A percentile compares a stretch with the other conserved stretches of the same genome.
phyloP scores from a whole-genome alignment of 164 flowering plant genomes.

The Nymphaea colorata region DNA sequence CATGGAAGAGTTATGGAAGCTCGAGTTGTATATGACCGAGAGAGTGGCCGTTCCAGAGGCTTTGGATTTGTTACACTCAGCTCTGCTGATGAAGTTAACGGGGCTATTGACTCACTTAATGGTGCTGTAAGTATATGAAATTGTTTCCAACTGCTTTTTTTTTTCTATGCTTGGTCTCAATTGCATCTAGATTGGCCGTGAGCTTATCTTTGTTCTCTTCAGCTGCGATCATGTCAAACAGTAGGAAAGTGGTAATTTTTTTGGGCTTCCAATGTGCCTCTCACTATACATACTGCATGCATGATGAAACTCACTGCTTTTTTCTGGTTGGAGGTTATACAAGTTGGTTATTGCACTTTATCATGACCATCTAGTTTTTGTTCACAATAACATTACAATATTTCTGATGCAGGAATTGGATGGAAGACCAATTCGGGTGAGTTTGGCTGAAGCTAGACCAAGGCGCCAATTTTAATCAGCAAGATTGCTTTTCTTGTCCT shows the following conservation, averaged over 20 bases:
- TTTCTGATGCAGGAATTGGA: constrained; percentile 47
- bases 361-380: not conserved
- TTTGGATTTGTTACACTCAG: constrained; percentile 86
- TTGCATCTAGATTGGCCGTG: not conserved
- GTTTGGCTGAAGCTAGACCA: constrained; percentile 65
- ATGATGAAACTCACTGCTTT: not conserved
- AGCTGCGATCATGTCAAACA: not conserved
- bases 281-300: no score
- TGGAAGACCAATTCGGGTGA: constrained; percentile 74
- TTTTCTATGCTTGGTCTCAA: no score
- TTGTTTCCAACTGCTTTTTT: not conserved
- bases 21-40: constrained; percentile 72
- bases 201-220: not conserved
- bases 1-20: constrained; percentile 86
- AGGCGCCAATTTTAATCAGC: constrained; percentile 52
- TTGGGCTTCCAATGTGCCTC: not conserved
- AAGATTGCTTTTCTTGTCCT: not conserved
- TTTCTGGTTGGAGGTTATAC: not conserved
- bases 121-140: constrained; percentile 54
- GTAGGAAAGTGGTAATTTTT: not conserved
- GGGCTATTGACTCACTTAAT: constrained; percentile 60
- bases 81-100: constrained; percentile 58
- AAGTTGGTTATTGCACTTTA: not conserved
- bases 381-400: not conserved
- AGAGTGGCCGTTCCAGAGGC: constrained; percentile 89